phyloP scores from a whole-genome alignment of 306 rosid genomes.

The Acacia crassicarpa region DNA sequence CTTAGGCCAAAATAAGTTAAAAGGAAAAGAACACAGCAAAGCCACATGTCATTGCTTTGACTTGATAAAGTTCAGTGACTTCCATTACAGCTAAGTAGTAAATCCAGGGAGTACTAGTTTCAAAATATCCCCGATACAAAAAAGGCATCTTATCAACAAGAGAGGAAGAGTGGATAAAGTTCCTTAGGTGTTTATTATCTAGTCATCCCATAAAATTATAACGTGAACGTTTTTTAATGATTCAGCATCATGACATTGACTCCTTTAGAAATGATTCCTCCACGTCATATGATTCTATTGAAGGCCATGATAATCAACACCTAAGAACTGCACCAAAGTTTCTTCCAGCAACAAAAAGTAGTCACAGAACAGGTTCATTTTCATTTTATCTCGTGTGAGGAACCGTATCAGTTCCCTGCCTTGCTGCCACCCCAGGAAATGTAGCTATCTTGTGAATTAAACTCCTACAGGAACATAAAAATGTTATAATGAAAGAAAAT shows the following conservation, averaged over 20 bases:
- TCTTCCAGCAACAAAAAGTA: slow-evolving; percentile 17
- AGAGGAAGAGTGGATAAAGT: neutral
- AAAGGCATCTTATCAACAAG: neutral
- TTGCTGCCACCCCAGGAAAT: slow-evolving; percentile 53
- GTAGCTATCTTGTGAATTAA: slow-evolving; percentile 64
- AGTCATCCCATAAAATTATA: neutral
- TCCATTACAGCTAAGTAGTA: slow-evolving; percentile 22
- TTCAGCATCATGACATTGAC: neutral
- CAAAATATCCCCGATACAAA: neutral
- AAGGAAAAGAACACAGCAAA: neutral
- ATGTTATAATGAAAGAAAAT: slow-evolving; percentile 10
- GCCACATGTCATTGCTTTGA: neutral
- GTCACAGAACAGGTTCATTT: slow-evolving; percentile 20
- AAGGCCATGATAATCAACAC: neutral
- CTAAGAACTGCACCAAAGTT: neutral
- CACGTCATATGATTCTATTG: neutral
- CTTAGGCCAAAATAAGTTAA: neutral
- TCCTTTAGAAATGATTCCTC: neutral
- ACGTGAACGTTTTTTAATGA: neutral
- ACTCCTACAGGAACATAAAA: slow-evolving; percentile 47
- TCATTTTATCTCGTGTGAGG: neutral
- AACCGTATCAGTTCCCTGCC: slow-evolving; percentile 36
- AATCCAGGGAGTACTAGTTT: slow-evolving; percentile 27
- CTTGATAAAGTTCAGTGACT: slow-evolving; percentile 15
- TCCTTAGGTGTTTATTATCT: neutral